phyloP scores from a whole-genome alignment of 306 rosid genomes.

The Quercus glauca region DNA sequence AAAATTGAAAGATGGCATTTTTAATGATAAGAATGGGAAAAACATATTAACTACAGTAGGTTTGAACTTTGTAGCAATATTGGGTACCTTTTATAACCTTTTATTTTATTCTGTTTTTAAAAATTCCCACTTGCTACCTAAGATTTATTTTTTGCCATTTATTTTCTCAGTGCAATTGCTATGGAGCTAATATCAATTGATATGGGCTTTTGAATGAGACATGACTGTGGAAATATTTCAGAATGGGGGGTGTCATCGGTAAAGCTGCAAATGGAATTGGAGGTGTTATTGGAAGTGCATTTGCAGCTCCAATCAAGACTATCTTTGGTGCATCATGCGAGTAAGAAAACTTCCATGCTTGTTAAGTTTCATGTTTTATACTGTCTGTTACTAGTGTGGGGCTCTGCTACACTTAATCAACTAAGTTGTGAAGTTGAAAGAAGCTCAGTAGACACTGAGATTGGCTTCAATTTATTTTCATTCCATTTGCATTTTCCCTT shows the following conservation, averaged over 20 bases:
- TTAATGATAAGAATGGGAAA: too few relatives aligned
- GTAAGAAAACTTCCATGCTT: constrained; percentile 18
- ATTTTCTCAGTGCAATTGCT: neutral
- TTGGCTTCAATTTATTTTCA: too few relatives aligned
- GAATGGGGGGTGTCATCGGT: constrained; percentile 38
- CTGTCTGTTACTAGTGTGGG: neutral
- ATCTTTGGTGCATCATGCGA: constrained; percentile 42
- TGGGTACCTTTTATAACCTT: neutral
- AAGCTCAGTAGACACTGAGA: too few relatives aligned
- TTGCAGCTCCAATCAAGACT: constrained; percentile 36
- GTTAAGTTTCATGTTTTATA: neutral
- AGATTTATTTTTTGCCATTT: neutral
- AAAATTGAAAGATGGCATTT: too few relatives aligned
- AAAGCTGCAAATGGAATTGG: constrained; percentile 37
- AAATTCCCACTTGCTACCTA: neutral
- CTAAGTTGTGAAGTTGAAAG: neutral
- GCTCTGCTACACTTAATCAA: neutral
- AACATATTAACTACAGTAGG: too few relatives aligned
- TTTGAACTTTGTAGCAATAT: neutral
- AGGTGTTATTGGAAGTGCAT: constrained; percentile 31
- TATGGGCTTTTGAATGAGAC: neutral
- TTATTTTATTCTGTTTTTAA: neutral
- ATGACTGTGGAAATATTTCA: neutral
- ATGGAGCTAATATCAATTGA: neutral
- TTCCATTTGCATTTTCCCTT: too few relatives aligned